Evolutionary conservation across 495 filamentous ascomycete genomes (phyloP), one percentile per base, ranked within the genome.

Genomic region (Penicillium coprophilum): DNA sequence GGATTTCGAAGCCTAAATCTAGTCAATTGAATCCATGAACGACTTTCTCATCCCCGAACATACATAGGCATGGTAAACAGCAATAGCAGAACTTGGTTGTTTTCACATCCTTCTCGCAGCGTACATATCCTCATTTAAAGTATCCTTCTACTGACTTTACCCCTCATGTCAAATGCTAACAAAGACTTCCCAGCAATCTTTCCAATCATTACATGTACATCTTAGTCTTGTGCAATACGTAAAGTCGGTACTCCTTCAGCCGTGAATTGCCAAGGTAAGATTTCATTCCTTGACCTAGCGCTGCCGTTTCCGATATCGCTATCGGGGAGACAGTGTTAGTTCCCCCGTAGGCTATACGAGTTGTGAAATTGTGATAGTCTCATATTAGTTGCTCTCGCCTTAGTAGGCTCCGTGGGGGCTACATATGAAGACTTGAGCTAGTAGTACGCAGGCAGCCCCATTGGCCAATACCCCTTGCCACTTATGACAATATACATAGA

Each of bases 1-100:
- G 51, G 39, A 30, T 54, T 54, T n/a, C 40, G 27, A 46, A 54
- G 51, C 51, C 51, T 54, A 36, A 55, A 17, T 40, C 38, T 19
- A 17, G 38, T 40, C 38, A 40, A 40, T 40, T 40, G n/a, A 19
- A 15, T 40, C 20, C 15, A 17, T 40, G 17, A 40, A 40, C 38
- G 8, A 20, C 36, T 40, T 19, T 40, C 38, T 19, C 19, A 6
- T 40, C 38, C 10, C 38, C 17, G 15, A 17, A 40, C 38, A 40
- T 40, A 40, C 38, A 40, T 40, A 40, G 38, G 38, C 38, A 40
- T 40, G n/a, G 38, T 40, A 17, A 17, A 15, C 38, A 19, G 38
- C 38, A 40, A 40, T 40, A 40, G 10, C 38, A 40, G 30, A 31
- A 31, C 30, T 31, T 10, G 30, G 30, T 10, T 10, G 10, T 31